A percentile compares a stretch with the other conserved stretches of the same genome.
These are phyloP conservation scores for Gracilaria domingensis DNA, from an alignment of 23 red algal species.

Conservation along the genomic window DNA sequence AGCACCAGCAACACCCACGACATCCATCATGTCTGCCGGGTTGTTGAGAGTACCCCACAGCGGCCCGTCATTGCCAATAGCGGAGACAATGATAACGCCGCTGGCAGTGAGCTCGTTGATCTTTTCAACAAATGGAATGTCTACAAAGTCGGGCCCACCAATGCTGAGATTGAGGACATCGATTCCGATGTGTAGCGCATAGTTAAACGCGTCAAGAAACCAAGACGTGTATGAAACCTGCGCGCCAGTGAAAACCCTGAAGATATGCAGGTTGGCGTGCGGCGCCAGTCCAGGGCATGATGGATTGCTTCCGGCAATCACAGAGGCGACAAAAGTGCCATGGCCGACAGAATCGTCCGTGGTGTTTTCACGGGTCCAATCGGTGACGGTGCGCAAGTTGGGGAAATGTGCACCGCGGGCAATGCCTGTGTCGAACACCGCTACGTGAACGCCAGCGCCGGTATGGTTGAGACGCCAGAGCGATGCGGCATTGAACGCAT, in stretches of 20 bases:
- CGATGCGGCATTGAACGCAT: conserved; percentile 63
- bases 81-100: conserved; percentile 81
- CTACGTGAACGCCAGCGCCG: conserved; percentile 76
- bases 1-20: conserved; percentile 86
- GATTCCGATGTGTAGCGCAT: conserved; percentile 77
- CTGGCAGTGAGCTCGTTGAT: conserved; percentile 82
- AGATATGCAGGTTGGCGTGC: conserved; percentile 66
- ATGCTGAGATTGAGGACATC: conserved; percentile 89
- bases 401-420: conserved; percentile 31
- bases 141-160: conserved; percentile 85
- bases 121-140: conserved; percentile 93
- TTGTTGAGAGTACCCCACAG: conserved; percentile 88
- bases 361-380: conserved; percentile 87
- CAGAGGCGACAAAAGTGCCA: conserved; percentile 89
- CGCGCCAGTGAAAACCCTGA: conserved; percentile 81
- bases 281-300: conserved; percentile 87
- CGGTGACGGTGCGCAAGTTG: conserved; percentile 39
- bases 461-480: conserved; percentile 68
- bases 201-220: conserved; percentile 97
- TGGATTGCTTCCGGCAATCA: conserved; percentile 79
- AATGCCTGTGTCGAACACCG: conserved; percentile 91
- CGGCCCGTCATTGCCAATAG: conserved; percentile 94
- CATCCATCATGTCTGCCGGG: conserved; percentile 91
- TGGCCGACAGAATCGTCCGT: conserved; percentile 83
- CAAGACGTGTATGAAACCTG: conserved; percentile 83